Evolutionary conservation across 129 eudicot species (phyloP).

Genomic region (Dittrichia graveolens): DNA sequence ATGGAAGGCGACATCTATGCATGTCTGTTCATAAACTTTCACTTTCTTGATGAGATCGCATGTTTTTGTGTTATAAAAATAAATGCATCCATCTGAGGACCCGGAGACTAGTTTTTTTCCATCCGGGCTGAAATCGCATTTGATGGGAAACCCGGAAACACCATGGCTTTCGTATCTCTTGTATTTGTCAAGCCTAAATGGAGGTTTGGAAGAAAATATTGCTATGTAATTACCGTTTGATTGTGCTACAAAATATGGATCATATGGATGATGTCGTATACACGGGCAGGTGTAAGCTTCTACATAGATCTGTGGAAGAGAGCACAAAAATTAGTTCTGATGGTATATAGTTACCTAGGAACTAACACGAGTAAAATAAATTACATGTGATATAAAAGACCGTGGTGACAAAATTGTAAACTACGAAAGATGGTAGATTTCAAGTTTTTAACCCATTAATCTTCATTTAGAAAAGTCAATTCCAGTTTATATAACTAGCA

Average conservation of each 20-base stretch:
- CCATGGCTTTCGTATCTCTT: conserved; percentile 79
- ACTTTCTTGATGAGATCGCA: conserved; percentile 56
- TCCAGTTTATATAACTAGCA: no score
- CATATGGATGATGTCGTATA: conserved; percentile 73
- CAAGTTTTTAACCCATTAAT: not conserved
- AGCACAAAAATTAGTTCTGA: not conserved
- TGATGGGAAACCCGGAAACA: conserved; percentile 79
- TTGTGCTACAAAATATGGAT: conserved; percentile 83
- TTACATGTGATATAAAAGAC: not conserved
- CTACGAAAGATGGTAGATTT: no score
- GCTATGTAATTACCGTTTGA: conserved; percentile 90
- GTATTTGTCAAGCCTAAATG: conserved; percentile 84
- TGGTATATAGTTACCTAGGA: no score
- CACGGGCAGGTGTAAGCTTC: conserved; percentile 95
- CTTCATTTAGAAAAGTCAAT: not conserved
- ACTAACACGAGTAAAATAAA: not conserved
- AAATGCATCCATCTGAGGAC: conserved; percentile 78
- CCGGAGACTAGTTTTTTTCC: conserved; percentile 74
- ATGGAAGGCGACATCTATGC: conserved; percentile 87
- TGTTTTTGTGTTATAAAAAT: conserved; percentile 62
- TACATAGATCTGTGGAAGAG: conserved; percentile 61
- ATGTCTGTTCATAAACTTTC: conserved; percentile 68
- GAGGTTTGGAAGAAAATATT: conserved; percentile 68
- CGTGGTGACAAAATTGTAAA: not conserved
- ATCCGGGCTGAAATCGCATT: conserved; percentile 71